phyloP scores from a whole-genome alignment of 805 yeast genomes.

The Candida bentonensis region DNA sequence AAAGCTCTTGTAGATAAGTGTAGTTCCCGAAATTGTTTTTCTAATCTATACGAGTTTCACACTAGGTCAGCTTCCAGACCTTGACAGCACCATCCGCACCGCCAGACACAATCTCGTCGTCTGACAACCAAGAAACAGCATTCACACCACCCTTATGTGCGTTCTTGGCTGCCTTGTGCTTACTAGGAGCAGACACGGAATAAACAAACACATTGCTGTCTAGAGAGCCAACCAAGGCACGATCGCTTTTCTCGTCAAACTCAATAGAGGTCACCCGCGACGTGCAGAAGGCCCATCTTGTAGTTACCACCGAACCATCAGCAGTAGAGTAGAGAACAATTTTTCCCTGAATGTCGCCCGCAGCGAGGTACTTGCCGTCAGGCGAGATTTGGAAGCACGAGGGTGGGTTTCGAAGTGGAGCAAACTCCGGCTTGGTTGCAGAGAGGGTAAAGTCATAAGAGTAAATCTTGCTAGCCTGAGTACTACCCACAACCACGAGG shows the following conservation, averaged over 20 bases:
- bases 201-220: conserved; percentile 75
- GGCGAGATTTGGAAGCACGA: conserved; percentile 58
- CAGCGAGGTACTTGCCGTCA: conserved; percentile 53
- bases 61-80: conserved; percentile 37
- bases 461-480: conserved; percentile 30
- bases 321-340: conserved; percentile 52
- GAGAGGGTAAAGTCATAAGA: conserved; percentile 12
- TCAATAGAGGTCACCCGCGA: conserved; percentile 61
- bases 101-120: conserved; percentile 40
- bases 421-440: conserved; percentile 23
- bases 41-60: neutral
- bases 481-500: conserved; percentile 37
- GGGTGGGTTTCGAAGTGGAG: conserved; percentile 45
- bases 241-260: conserved; percentile 68
- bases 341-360: conserved; percentile 80
- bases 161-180: conserved; percentile 55
- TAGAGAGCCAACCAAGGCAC: conserved; percentile 63
- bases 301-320: conserved; percentile 44
- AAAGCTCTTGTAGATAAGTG: neutral
- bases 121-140: conserved; percentile 51
- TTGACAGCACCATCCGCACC: conserved; percentile 78
- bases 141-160: conserved; percentile 86
- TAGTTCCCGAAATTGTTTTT: neutral
- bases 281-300: conserved; percentile 94
- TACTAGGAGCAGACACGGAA: conserved; percentile 64